These are phyloP conservation scores for Lecanicillium sp. DNA, from an alignment of 2,329 filamentous ascomycete species.

Conservation along the genomic window DNA sequence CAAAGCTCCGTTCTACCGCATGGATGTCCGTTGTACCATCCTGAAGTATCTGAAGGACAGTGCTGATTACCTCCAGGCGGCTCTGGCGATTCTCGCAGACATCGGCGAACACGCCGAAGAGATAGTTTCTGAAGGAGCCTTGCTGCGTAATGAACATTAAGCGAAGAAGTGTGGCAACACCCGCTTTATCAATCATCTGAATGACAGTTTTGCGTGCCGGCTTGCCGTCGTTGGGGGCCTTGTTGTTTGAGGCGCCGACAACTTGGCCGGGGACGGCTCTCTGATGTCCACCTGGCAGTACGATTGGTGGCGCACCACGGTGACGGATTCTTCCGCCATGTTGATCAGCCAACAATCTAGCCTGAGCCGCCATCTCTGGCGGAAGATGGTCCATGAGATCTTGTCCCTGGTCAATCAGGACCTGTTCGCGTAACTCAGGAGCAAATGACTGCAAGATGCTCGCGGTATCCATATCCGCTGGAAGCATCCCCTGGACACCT, in stretches of 20 bases:
- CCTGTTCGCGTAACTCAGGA: constrained; percentile 73
- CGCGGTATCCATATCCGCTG: constrained; percentile 81
- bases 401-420: constrained; percentile 86
- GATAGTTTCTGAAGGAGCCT: constrained; percentile 72
- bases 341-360: constrained; percentile 57
- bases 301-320: constrained; percentile 21
- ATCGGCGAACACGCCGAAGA: constrained; percentile 83
- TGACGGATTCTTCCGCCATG: constrained; percentile 17
- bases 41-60: constrained; percentile 85
- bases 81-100: constrained; percentile 97
- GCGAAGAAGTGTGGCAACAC: constrained; percentile 91
- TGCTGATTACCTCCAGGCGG: constrained; percentile 85
- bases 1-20: constrained; percentile 92
- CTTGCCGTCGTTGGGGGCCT: constrained; percentile 43
- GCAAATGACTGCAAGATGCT: constrained; percentile 89
- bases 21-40: constrained; percentile 90
- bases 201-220: constrained; percentile 72
- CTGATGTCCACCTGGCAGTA: constrained; percentile 17
- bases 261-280: constrained; percentile 29
- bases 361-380: constrained; percentile 78
- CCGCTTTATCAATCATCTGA: constrained; percentile 94
- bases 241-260: constrained; percentile 6
- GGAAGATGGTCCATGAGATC: constrained; percentile 79
- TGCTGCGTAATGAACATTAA: constrained; percentile 97
- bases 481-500: constrained; percentile 37